Conservation (phyloP, 139 green algal genomes). For the Mesotaenium endlicherianum region DNA sequence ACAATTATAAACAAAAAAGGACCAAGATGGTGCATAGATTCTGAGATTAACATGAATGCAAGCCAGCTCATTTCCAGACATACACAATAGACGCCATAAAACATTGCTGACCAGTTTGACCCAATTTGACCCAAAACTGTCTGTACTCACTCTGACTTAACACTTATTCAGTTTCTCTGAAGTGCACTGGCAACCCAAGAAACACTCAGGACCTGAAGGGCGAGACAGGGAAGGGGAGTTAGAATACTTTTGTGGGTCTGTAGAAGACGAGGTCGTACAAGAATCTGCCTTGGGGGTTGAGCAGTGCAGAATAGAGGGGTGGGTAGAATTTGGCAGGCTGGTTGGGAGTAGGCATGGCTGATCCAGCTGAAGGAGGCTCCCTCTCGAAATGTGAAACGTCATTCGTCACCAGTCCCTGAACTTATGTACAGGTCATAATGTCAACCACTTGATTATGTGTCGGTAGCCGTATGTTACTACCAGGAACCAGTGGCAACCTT, state of each 20-base stretch:
- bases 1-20: too few relatives aligned
- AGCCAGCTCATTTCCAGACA: too few relatives aligned
- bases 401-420: constrained; percentile 23
- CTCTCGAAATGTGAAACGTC: background rate
- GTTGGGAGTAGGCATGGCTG: constrained; percentile 5
- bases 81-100: too few relatives aligned
- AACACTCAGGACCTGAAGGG: too few relatives aligned
- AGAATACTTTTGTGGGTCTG: background rate
- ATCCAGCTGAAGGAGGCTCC: background rate
- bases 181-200: too few relatives aligned
- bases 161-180: too few relatives aligned
- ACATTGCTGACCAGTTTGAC: too few relatives aligned
- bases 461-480: background rate
- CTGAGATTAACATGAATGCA: too few relatives aligned
- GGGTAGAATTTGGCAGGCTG: background rate
- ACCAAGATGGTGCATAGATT: too few relatives aligned
- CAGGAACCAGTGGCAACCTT: background rate
- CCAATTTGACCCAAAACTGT: too few relatives aligned
- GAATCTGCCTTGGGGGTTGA: constrained; percentile 25
- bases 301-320: constrained; percentile 10
- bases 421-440: background rate
- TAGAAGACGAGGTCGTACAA: constrained; percentile 40
- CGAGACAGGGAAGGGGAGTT: background rate
- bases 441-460: background rate
- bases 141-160: too few relatives aligned